These are phyloP conservation scores for Escallonia herrerae DNA, from an alignment of 129 eudicot species.

Conservation along the genomic window DNA sequence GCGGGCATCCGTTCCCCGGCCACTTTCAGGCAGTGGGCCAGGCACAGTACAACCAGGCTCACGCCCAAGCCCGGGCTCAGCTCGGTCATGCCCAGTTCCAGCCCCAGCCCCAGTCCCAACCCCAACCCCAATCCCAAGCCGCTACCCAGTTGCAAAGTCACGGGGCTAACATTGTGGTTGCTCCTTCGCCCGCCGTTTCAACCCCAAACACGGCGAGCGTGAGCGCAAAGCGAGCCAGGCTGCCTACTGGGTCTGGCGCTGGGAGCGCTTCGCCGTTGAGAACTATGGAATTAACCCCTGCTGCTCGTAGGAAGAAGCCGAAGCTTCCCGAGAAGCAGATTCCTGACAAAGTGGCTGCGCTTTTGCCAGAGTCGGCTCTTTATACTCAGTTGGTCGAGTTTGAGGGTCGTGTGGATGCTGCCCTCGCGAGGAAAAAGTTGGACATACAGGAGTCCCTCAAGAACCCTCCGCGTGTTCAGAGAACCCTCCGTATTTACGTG, in stretches of 20 bases:
- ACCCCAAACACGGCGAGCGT: conserved; percentile 43
- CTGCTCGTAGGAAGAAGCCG: conserved; percentile 61
- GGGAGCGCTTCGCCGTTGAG: conserved; percentile 62
- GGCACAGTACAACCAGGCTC: conserved; percentile 39
- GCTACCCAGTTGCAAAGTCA: conserved; percentile 19
- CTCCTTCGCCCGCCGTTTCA: conserved; percentile 40
- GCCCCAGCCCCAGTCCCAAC: too few species aligned
- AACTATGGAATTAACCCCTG: conserved; percentile 86
- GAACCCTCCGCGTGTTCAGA: conserved; percentile 52
- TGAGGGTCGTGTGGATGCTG: conserved; percentile 73
- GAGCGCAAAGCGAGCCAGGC: conserved; percentile 35
- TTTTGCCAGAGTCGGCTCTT: conserved; percentile 79
- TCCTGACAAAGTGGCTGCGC: conserved; percentile 68
- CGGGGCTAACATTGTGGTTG: conserved; percentile 22
- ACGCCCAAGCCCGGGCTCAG: conserved; percentile 36
- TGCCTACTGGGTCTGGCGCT: conserved; percentile 53
- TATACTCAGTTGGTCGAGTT: conserved; percentile 68
- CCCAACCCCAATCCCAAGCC: conserved; percentile 35
- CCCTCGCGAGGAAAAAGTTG: conserved; percentile 61
- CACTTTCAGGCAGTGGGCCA: conserved; percentile 50
- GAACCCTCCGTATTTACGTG: conserved; percentile 58
- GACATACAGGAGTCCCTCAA: conserved; percentile 63
- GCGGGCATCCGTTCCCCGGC: conserved; percentile 40
- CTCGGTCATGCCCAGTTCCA: conserved; percentile 23
- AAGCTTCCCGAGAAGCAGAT: conserved; percentile 57